Evolutionary conservation across 768 basidiomycete species (phyloP), one percentile per base, ranked within the genome.

Genomic region (Kwoniella dendrophila): DNA sequence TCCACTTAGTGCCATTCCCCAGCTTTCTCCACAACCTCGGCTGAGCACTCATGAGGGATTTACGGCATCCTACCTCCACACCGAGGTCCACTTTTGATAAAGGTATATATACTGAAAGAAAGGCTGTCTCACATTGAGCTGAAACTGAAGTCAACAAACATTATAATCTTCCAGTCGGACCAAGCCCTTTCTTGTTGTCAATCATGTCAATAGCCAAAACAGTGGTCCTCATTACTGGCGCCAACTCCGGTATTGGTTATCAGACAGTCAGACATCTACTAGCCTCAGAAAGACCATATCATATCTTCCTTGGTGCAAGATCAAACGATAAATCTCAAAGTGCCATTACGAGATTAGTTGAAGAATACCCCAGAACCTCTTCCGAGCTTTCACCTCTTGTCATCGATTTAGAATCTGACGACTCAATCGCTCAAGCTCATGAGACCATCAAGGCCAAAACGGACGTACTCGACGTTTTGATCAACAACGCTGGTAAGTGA

Each of bases 171-270:
- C 36, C 36, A 38, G 36, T 18, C 6, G 41, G 41, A 14, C n/a
- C 6, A 7, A 43, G 41, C 12, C 6, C 41, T 8, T 11, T n/a
- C n/a, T n/a, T n/a, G n/a, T 0, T 11, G n/a, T 10, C 2, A 11
- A 36, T 18, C 4, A 51, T 51, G 29, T 32, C 29, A 29, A 29
- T 6, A 12, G 26, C 16, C 26, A 33, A 29, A n/a, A 56, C 54
- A 22, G 0, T 49, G 12, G 58, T 59, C 0, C 32, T 51, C 0
- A 59, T 59, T 24, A 59, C 58, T 18, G 58, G 58, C 27, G 45
- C 58, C 18, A 59, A 59, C 36, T 34, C 33, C 2, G 58, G 58
- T 51, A 50, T 59, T 22, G 58, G 47, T 8, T 40, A 50, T 41
- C 47, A 59, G 27, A 59, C 49, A 5, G 58, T 52, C 26, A 33